Evolutionary conservation across 257 asterid genomes (phyloP).

Genomic region (Solanum commersonii): DNA sequence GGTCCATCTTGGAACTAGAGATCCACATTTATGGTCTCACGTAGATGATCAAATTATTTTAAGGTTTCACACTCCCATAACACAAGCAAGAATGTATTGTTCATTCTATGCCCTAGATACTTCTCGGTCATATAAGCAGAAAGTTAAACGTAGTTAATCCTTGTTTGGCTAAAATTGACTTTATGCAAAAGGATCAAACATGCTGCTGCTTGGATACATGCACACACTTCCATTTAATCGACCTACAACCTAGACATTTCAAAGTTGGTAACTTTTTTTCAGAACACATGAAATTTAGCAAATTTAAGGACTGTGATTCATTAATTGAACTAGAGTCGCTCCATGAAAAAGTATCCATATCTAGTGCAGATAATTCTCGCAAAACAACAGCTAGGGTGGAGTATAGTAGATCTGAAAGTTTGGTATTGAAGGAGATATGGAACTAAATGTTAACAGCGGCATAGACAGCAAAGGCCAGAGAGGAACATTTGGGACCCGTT

Average conservation of each 20-base stretch:
- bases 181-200: not conserved
- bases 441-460: not conserved
- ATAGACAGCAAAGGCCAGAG: not conserved
- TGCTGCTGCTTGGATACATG: not conserved
- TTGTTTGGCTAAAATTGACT: not conserved
- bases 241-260: not conserved
- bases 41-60: not conserved
- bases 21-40: not conserved
- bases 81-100: not conserved
- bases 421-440: not conserved
- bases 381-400: not conserved
- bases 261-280: not conserved
- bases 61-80: not conserved
- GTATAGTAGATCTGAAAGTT: not conserved
- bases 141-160: not conserved
- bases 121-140: not conserved
- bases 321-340: not conserved
- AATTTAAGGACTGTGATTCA: not conserved
- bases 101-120: not conserved
- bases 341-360: not conserved
- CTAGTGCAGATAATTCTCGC: not conserved
- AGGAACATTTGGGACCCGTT: not conserved
- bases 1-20: not conserved
- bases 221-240: not conserved
- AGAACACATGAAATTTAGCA: not conserved